Base-by-base conservation (phyloP, 495 filamentous ascomycete species). In the Annulohypoxylon maeteangense region DNA sequence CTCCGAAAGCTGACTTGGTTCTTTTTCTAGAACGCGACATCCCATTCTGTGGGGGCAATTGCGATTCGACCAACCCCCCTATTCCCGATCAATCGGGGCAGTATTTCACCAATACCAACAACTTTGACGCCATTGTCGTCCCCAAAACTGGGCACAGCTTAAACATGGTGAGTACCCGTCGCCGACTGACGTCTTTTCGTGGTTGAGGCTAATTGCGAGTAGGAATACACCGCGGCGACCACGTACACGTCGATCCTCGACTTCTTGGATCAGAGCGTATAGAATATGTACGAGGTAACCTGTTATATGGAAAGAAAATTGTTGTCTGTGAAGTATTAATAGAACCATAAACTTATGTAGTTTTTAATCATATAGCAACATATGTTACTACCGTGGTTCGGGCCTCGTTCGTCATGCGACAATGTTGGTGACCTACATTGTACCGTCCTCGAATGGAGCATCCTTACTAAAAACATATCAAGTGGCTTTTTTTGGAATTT, bases 21-120 rank as follows among this genome's bases (percentile, higher is more conserved):
- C 16, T n/a, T 2, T 14, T 47, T 47, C n/a, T 55, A 84, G 79
- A 79, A 8, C 72, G 84, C 25, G 87, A 88, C 67, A 29, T 82
- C 3, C 78, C 81, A 0, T 88, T 83, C 67, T 89, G 87, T 65
- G 86, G 84, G 4, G 83, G 86, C 16, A 80, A 87, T 60, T 88
- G 87, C 66, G 47, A 74, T 0, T 72, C 75, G 5, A 83, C 83
- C 4, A 76, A 78, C 3, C 61, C 75, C 1, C 82, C 81, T 6
- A 80, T 89, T 54, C 80, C 83, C 10, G 81, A 82, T 7, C 54
- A 74, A 31, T 75, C 70, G 7, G 62, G 47, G n/a, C 70, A 65
- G 20, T 67, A 63, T 7, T 88, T 88, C 67, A 84, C 85, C 0
- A 76, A 73, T 1, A 78, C 82, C 3, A 79, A 65, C 5, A 58